Evolutionary conservation across 306 rosid species (phyloP), one percentile per base, ranked within the genome.

Genomic region (Ziziphus jujuba): DNA sequence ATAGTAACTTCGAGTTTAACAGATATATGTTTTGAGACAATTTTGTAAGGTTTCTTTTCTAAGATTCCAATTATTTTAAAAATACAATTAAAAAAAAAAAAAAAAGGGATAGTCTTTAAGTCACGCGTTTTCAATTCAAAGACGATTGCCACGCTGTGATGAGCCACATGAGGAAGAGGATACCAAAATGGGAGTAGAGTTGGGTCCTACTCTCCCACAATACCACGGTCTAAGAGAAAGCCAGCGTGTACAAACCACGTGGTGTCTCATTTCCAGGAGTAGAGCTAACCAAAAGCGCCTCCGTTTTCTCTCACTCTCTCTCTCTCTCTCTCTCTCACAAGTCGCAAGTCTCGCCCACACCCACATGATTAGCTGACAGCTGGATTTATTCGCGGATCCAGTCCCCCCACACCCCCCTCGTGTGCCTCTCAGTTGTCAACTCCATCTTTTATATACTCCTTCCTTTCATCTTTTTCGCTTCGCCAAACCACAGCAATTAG

Each of bases 171-270:
- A 62, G 53, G 14, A 44, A 40, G 67, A 62, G 53, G 14, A 44
- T 19, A 61, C 45, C 45, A 38, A 10, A 20, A 31, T 36, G 25
- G 36, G 45, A 21, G 13, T 2, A 1, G 10, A 8, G 22, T 10
- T 15, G 45, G 23, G 17, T 19, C 6, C 10, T 7, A 19, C 38
- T 17, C 21, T 59, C 15, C 14, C 14, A 15, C 7, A 43, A 13
- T 40, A 14, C 50, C 51, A 62, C 53, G 23, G 67, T 21, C 17
- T 28, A 54, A 23, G 56, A 15, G 21, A 63, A 9, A 33, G 70
- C 61, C 87, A 85, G 83, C 79, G 49, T 74, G 83, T 85, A 56
- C 35, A 25, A 20, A 23, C 73, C 82, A 73, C 81, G 78, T 81
- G 79, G 75, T 73, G 79, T 66, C 66, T 19, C 75, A 66, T 57